Base-by-base conservation (phyloP, 805 yeast species). In the Pichia membranifaciens region DNA sequence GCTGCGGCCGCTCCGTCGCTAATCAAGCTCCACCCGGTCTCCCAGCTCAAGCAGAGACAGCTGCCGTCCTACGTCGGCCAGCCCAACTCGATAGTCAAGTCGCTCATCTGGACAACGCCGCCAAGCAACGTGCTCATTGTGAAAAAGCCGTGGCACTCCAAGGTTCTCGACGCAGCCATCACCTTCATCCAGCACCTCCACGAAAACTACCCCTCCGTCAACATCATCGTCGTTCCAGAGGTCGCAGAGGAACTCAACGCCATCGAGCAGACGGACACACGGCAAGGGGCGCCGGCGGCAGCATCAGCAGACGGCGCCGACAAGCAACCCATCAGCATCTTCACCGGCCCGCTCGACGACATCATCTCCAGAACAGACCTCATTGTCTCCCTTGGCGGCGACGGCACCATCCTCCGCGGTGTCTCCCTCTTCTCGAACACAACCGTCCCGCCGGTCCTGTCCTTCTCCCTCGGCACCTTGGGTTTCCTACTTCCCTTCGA, bases 321-420 rank as follows among this genome's bases (percentile, higher is more conserved):
- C n/a, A n/a, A n/a, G n/a, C n/a, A 34, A 16, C 23, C 43, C 16
- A 37, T 44, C 5, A 55, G 67, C 5, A 54, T 87, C 1, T 79
- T 72, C 57, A 77, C 90, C 0, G 93, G 95, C 0, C 56, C 75
- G 3, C 64, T 64, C 16, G 66, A 70, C 10, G 84, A 81, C 9
- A 78, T 88, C 38, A 73, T 79, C 1, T 56, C 69, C 10, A 85
- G 81, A 55, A 78, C 96, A 0, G 98, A 90, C 59, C 64, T 90
- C 38, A 68, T 90, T 34, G 89, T 90, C 8, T 85, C 96, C 0
- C 65, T 90, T 35, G 98, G 98, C n/a, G 98, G 98, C 17, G 98
- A 90, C 64, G 98, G 98, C 5, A 90, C 97, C 0, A 87, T 88
- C 47, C 65, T 90, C 38, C 76, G 90, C 46, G 96, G 91, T 0